phyloP scores from a whole-genome alignment of 225 moss, liverwort and hornwort species.

The Ulota crispa region DNA sequence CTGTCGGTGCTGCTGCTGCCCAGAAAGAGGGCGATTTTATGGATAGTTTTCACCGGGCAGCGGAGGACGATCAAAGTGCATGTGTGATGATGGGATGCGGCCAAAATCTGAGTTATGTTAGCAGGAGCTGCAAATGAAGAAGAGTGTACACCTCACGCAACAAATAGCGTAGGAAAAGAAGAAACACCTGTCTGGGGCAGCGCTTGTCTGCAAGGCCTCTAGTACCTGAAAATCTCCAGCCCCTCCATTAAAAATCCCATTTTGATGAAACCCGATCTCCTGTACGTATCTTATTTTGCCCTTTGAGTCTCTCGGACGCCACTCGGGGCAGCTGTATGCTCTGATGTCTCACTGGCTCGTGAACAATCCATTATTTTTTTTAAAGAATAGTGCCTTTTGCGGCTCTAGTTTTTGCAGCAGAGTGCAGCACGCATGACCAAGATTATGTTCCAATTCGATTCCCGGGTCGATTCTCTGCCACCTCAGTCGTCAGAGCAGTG shows the following conservation, averaged over 20 bases:
- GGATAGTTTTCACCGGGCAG: background rate
- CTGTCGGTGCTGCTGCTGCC: slow-evolving; percentile 19
- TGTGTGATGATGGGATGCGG: background rate
- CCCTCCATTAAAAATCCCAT: background rate
- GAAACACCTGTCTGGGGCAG: background rate
- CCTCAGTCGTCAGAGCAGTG: background rate
- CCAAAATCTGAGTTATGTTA: background rate
- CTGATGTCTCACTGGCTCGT: background rate
- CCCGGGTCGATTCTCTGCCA: background rate
- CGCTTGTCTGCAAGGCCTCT: slow-evolving; percentile 28
- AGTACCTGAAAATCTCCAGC: slow-evolving; percentile 2
- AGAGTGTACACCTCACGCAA: background rate
- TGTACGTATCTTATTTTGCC: slow-evolving; percentile 22
- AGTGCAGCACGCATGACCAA: slow-evolving; percentile 20
- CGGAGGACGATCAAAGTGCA: background rate
- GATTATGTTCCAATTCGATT: slow-evolving; percentile 27
- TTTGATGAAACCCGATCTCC: background rate
- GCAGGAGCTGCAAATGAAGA: background rate
- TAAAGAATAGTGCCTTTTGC: background rate
- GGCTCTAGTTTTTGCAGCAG: slow-evolving; percentile 19
- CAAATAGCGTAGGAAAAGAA: too few species aligned
- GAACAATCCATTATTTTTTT: background rate
- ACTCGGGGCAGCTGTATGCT: background rate
- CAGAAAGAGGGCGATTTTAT: background rate
- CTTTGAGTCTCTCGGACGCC: slow-evolving; percentile 35